Evolutionary conservation across 2,329 filamentous ascomycete species (phyloP), one percentile per base, ranked within the genome.

Genomic region (Penicillium psychrosexuale): DNA sequence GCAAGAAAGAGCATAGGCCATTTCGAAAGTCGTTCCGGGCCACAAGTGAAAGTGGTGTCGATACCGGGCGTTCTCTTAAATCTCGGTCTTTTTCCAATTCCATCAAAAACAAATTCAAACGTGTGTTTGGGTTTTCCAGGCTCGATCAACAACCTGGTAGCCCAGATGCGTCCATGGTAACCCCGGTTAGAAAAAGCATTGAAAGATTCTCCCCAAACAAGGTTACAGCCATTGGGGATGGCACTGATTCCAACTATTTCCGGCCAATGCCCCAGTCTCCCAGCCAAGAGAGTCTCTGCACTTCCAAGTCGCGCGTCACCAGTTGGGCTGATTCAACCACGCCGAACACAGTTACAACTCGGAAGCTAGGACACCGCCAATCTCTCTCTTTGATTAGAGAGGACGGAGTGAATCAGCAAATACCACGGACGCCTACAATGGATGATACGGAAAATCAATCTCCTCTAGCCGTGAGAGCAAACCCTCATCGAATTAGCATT

Each of bases 301-400:
- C 70, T 3, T 70, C 67, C 9, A 66, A 64, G 31, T 79, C 77
- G 31, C 74, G 77, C 28, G 75, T 77, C n/a, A 78, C 76, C 13
- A 80, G 77, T 60, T 79, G 77, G 77, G 73, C 77, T 34, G 70
- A 79, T 57, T 78, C 77, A 3, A 78, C 73, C 2, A 68, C 68
- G n/a, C 67, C 69, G 42, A 74, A 74, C 53, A 78, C 76, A 5
- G 61, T 76, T 28, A 60, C 62, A n/a, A 67, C 68, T 11, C 66
- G 69, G 22, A 70, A 65, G 19, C 55, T 64, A 30, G 65, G 67
- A 6, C 69, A 72, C 39, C 66, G 66, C 12, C 72, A 74, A 51
- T 68, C 71, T 9, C 61, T 79, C 22, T 77, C 75, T 12, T 70
- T 78, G 34, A 77, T 79, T 30, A 66, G 76, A 47, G 77, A 79